These are phyloP conservation scores for Russula sp. DNA, from an alignment of 768 basidiomycete genomes.

Conservation along the genomic window DNA sequence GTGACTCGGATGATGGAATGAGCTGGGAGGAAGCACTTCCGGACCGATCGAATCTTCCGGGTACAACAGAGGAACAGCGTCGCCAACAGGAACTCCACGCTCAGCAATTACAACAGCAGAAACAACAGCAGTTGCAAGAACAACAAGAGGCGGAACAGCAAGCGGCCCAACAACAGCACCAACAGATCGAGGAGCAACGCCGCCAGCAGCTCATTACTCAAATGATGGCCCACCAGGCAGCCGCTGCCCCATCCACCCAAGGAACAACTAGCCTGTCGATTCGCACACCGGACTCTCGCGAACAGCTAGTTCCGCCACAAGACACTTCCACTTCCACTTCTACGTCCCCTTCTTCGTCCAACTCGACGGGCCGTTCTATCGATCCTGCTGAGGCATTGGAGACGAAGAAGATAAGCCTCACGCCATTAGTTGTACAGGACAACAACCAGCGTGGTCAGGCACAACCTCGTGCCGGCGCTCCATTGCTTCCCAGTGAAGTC, in stretches of 20 bases:
- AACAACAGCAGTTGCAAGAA: conserved; percentile 27
- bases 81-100: conserved; percentile 36
- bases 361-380: conserved; percentile 39
- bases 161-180: conserved; percentile 31
- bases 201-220: conserved; percentile 28
- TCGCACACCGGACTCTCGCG: conserved; percentile 48
- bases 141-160: conserved; percentile 37
- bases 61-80: conserved; percentile 36
- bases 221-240: conserved; percentile 19
- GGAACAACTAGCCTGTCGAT: conserved; percentile 36
- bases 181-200: conserved; percentile 32
- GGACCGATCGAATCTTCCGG: conserved; percentile 39
- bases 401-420: conserved; percentile 73
- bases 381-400: conserved; percentile 71
- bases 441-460: conserved; percentile 35
- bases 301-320: conserved; percentile 40
- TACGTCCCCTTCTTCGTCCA: conserved; percentile 36
- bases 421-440: conserved; percentile 72
- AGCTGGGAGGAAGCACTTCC: conserved; percentile 77
- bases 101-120: conserved; percentile 32
- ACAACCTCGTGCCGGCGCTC: conserved; percentile 31
- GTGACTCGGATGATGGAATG: conserved; percentile 80
- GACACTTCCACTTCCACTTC: conserved; percentile 34
- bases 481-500: conserved; percentile 41
- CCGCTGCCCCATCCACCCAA: conserved; percentile 26